Base-by-base conservation (phyloP, 2,329 filamentous ascomycete species). In the Alternaria sp. region DNA sequence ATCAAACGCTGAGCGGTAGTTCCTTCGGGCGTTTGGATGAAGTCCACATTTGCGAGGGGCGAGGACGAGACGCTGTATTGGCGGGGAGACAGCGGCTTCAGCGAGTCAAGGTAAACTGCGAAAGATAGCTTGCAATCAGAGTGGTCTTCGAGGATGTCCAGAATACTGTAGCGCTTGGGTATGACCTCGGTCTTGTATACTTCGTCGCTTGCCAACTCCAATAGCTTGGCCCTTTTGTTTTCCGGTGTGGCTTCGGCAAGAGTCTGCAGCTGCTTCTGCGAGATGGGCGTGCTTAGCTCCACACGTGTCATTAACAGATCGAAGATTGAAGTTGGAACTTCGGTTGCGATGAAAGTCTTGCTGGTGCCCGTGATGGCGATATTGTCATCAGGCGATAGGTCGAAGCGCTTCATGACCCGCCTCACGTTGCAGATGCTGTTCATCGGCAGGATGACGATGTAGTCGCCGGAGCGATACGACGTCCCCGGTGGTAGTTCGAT, bases 401-500 rank as follows among this genome's bases (percentile, higher is more conserved):
- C 54, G 57, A 71, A 74, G 32, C 63, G 64, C 19, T 59, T 63
- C 21, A 70, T 43, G 21, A 70, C 64, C 6, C 72, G 68, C n/a
- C 57, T 57, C n/a, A 66, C 65, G n/a, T 52, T 68, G 12, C 52
- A 43, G 3, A 59, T 47, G 19, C 51, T 56, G 76, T 93, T 94
- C 26, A 91, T 79, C 0, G 91, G 91, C 1, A 93, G 82, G 3
- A 93, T 82, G 0, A 90, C 89, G 1, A 94, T 84, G 74, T 94
- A 93, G 74, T 94, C 91, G 12, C 91, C 91, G 2, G 89, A 86
- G 49, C 85, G 83, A 77, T 93, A 94, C 0, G 83, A 84, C 80
- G 86, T 75, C 0, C 73, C 77, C 6, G 70, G 61, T 3, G 81
- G 81, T 23, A 75, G 68, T 47, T 71, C 59, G 28, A 76, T 69